Evolutionary conservation across 331 rosid species (phyloP).

Genomic region (Pyrus hybrid): DNA sequence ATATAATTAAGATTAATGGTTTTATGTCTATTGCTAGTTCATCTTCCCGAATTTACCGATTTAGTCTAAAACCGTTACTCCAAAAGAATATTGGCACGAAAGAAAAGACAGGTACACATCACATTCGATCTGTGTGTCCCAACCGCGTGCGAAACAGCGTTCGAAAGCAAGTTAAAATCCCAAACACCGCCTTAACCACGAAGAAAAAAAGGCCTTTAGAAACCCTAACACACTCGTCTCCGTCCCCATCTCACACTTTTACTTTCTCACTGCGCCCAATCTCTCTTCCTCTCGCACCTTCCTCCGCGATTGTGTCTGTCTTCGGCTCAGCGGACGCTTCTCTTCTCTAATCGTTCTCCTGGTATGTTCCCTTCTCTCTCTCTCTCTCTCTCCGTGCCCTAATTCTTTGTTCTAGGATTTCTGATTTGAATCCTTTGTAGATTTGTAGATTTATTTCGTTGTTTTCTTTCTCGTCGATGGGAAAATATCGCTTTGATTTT

Average conservation of each 20-base stretch:
- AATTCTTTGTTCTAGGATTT: not conserved
- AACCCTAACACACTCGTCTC: not conserved
- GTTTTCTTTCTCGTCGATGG: not conserved
- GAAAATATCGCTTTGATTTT: not conserved
- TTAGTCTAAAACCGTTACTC: too few species aligned
- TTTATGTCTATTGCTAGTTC: too few species aligned
- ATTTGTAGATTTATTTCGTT: not conserved
- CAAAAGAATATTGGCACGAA: too few species aligned
- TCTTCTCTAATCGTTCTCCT: not conserved
- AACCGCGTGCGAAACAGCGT: not conserved
- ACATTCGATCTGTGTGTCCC: not conserved
- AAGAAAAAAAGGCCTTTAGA: not conserved
- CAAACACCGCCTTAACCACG: not conserved
- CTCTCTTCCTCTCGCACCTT: not conserved
- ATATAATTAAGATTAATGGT: too few species aligned
- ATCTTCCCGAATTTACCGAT: too few species aligned
- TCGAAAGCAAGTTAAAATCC: not conserved
- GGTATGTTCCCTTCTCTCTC: slow-evolving; percentile 3
- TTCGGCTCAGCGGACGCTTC: not conserved
- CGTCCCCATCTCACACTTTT: not conserved
- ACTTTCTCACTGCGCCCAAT: not conserved
- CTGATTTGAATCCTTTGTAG: not conserved
- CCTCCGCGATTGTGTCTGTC: not conserved
- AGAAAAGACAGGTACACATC: too few species aligned
- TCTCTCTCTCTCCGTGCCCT: not conserved